Evolutionary conservation across 768 basidiomycete species (phyloP).

Genomic region (Tricholoma hemisulphureum): DNA sequence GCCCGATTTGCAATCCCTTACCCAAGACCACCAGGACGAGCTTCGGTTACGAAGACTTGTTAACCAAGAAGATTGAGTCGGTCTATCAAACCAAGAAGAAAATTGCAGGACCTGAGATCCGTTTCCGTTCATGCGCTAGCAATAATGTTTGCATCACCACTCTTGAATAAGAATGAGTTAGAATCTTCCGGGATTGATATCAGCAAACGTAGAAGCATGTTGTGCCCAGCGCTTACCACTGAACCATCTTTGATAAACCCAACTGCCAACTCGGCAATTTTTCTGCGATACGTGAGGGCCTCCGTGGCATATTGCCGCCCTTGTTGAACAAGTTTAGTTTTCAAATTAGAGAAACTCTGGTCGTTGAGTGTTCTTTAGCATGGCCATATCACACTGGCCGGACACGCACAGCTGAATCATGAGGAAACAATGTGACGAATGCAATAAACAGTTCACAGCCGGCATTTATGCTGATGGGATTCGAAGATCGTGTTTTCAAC

Average conservation of each 20-base stretch:
- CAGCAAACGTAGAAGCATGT: constrained; percentile 1
- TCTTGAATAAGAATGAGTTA: constrained; percentile 95
- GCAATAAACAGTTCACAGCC: constrained; percentile 90
- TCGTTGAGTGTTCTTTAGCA: constrained; percentile 10
- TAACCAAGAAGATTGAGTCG: constrained; percentile 12
- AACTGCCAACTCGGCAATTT: constrained; percentile 86
- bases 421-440: constrained; percentile 82
- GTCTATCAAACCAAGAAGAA: constrained; percentile 14
- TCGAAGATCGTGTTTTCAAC: constrained; percentile 61
- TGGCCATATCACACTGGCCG: constrained; percentile 11
- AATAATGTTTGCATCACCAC: constrained; percentile 93
- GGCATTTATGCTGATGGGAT: constrained; percentile 83
- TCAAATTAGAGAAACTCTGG: constrained; percentile 82
- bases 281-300: constrained; percentile 81
- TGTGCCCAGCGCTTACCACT: constrained; percentile 49
- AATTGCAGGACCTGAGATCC: constrained; percentile 64
- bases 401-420: constrained; percentile 70
- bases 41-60: constrained; percentile 93
- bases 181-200: constrained; percentile 55
- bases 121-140: constrained; percentile 85
- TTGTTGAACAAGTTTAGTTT: constrained; percentile 77
- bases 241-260: constrained; percentile 95
- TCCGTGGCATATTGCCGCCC: constrained; percentile 75
- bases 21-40: constrained; percentile 87
- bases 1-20: constrained; percentile 37